Evolutionary conservation across 1,284 basidiomycete species (phyloP).

Genomic region (Tylopilus orsonianus): DNA sequence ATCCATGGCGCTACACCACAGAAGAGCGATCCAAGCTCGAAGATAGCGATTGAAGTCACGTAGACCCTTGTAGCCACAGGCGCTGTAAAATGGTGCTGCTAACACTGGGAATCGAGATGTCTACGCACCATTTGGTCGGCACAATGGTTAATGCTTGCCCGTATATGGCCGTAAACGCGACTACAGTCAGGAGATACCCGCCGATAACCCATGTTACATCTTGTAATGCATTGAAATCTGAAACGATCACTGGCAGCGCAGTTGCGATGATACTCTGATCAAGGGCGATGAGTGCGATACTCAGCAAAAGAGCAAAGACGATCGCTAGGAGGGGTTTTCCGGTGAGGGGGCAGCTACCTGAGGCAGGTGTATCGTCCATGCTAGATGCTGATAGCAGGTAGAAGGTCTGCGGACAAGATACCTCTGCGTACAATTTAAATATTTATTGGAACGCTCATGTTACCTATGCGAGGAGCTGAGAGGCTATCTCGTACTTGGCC

Average conservation of each 20-base stretch:
- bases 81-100: background rate
- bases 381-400: background rate
- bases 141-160: slow-evolving; percentile 14
- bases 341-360: slow-evolving; percentile 3
- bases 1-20: slow-evolving; percentile 49
- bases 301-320: slow-evolving; percentile 11
- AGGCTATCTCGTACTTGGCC: too few relatives aligned
- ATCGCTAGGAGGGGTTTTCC: slow-evolving; percentile 9
- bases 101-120: slow-evolving; percentile 6
- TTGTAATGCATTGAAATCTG: slow-evolving; percentile 41
- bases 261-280: slow-evolving; percentile 41
- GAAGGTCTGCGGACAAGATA: background rate
- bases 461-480: too few relatives aligned
- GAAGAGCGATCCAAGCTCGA: slow-evolving; percentile 47
- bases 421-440: background rate
- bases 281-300: slow-evolving; percentile 33
- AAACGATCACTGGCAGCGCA: slow-evolving; percentile 42
- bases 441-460: background rate
- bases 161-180: slow-evolving; percentile 19
- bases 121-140: slow-evolving; percentile 12
- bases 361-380: slow-evolving; percentile 9
- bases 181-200: slow-evolving; percentile 17
- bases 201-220: slow-evolving; percentile 16
- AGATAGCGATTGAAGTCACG: slow-evolving; percentile 35
- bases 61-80: slow-evolving; percentile 27